Conservation (phyloP, 2,329 filamentous ascomycete genomes). For the Monascus ruber region DNA sequence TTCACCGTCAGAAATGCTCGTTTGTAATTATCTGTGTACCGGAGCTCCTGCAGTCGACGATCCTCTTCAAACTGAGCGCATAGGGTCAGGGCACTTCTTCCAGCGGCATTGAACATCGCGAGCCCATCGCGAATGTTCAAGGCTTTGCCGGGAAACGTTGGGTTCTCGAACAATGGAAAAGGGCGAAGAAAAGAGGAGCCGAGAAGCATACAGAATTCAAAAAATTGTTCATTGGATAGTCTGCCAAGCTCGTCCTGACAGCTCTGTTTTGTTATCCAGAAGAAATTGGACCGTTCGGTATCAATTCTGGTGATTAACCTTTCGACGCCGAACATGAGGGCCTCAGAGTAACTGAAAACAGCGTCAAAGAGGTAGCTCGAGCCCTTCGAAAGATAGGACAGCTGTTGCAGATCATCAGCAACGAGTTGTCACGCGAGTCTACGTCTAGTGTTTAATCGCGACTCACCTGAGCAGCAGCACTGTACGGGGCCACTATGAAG, state of each 20-base stretch:
- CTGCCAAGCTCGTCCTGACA: constrained; percentile 56
- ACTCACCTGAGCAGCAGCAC: constrained; percentile 71
- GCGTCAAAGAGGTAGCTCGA: constrained; percentile 58
- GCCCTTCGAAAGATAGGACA: constrained; percentile 67
- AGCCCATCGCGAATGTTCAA: constrained; percentile 63
- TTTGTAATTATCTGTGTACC: constrained; percentile 77
- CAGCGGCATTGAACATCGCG: constrained; percentile 58
- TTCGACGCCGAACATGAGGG: constrained; percentile 74
- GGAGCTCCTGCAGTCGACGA: constrained; percentile 55
- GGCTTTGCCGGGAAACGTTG: constrained; percentile 42
- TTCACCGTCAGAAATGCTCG: constrained; percentile 75
- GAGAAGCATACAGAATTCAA: constrained; percentile 71
- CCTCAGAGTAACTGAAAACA: constrained; percentile 72
- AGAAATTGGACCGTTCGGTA: constrained; percentile 52
- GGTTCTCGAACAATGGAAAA: constrained; percentile 65
- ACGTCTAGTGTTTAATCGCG: too few species aligned
- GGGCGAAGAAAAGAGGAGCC: constrained; percentile 69
- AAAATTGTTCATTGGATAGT: constrained; percentile 61
- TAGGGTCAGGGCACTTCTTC: constrained; percentile 57
- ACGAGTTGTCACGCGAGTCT: neutral
- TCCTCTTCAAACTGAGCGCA: constrained; percentile 74
- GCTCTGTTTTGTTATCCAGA: constrained; percentile 52
- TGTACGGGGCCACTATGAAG: constrained; percentile 77
- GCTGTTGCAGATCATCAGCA: constrained; percentile 16
- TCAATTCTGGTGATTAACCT: constrained; percentile 53